Percentiles rank a stretch among this genome's conserved stretches.
Conservation (phyloP, 2,329 filamentous ascomycete species). For the Lachnellula suecica region DNA sequence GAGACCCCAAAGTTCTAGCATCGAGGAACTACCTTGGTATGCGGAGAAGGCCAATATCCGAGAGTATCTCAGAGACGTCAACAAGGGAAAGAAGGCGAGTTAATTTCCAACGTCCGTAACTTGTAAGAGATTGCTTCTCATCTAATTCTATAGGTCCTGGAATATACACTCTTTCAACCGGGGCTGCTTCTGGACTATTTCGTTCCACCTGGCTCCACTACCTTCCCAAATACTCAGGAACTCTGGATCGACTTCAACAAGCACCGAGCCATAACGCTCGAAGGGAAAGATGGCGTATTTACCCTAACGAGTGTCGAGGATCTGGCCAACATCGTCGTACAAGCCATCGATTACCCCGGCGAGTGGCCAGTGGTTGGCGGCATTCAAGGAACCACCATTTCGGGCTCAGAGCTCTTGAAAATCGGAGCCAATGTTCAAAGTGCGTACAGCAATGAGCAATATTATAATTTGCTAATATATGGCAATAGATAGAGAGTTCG, state of each 20-base stretch:
- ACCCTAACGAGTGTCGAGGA: constrained; percentile 37
- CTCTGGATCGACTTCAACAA: constrained; percentile 37
- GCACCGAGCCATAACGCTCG: constrained; percentile 31
- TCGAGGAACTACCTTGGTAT: constrained; percentile 44
- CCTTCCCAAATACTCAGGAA: constrained; percentile 34
- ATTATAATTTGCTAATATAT: too few relatives aligned
- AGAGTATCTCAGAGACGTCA: constrained; percentile 41
- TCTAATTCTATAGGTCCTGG: constrained; percentile 16
- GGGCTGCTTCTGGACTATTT: constrained; percentile 46
- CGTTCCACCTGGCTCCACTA: constrained; percentile 38
- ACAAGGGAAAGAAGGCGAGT: constrained; percentile 37
- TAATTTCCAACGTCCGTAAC: constrained; percentile 35
- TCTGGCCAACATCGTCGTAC: constrained; percentile 35
- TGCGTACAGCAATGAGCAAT: too few relatives aligned
- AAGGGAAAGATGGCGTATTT: constrained; percentile 32
- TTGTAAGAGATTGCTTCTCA: constrained; percentile 15
- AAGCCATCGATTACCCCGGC: constrained; percentile 39
- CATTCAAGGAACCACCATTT: constrained; percentile 35
- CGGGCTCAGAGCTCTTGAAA: constrained; percentile 31
- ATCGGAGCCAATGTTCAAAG: constrained; percentile 37
- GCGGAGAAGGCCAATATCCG: constrained; percentile 40
- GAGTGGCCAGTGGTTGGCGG: constrained; percentile 42
- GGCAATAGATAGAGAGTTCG: constrained; percentile 10
- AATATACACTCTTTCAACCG: constrained; percentile 49
- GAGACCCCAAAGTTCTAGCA: constrained; percentile 30